Base-by-base conservation (phyloP, 2,329 filamentous ascomycete genomes). In the Mycosphaerella sp. region DNA sequence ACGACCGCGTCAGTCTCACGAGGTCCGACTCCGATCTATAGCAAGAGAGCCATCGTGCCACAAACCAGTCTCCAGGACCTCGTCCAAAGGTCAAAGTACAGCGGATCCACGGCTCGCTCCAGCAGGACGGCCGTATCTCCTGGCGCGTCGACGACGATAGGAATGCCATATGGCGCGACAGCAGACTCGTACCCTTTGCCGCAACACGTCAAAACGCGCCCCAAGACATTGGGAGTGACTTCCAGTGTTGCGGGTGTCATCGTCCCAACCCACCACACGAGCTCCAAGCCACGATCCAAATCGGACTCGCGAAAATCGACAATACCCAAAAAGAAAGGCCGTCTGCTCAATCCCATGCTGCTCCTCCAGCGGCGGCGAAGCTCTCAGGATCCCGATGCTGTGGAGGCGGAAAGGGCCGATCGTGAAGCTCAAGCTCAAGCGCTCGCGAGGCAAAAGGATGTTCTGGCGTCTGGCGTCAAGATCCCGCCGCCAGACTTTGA, bases 401-500 rank as follows among this genome's bases (percentile, higher is more conserved):
- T 52, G 13, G 53, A 47, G 10, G 61, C 56, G 37, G 59, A 61
- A 30, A 49, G 55, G 41, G 50, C 57, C 13, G 44, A 53, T 37
- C 52, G 55, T 13, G 52, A 57, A 17, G 61, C 57, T 10, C 64
- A 64, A 27, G 62, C 57, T 4, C 78, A 79, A 56, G 66, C 73
- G 1, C 60, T 75, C 13, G 73, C 72, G 28, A 60, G 68, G 25
- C 72, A 74, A 21, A 66, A 73, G 10, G 78, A 80, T 28, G 77
- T 80, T 40, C 68, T 73, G 14, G 73, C 75, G 6, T 71, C 77
- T 28, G 74, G 72, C 16, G 71, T 74, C 25, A 72, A 71, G 35
- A 76, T 71, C 44, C 58, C 69, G 17, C 79, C 79, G 2, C 79
- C 80, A 52, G 77, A 82, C 59, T 83, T 81, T 60, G 80, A 83